Conservation (phyloP, 2,329 filamentous ascomycete genomes). For the Claviceps arundinis region DNA sequence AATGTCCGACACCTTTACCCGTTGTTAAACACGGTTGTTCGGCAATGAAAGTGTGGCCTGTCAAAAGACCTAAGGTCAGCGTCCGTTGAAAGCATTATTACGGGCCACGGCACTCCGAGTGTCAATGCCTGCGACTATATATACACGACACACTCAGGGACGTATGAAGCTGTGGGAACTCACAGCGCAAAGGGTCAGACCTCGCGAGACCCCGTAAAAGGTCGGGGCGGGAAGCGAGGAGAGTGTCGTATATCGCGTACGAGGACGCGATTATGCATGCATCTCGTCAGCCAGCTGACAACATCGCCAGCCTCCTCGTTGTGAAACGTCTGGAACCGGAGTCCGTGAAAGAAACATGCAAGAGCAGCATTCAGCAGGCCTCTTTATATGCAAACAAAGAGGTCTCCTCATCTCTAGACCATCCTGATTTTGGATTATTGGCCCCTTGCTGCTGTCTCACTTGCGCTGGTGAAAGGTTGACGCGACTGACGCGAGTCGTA, state of each 20-base stretch:
- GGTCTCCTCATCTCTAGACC: too few relatives aligned
- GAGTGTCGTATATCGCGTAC: slow-evolving; percentile 54
- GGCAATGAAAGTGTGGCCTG: slow-evolving; percentile 44
- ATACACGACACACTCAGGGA: not conserved
- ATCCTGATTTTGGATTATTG: too few relatives aligned
- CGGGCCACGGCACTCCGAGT: not conserved
- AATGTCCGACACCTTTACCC: slow-evolving; percentile 19
- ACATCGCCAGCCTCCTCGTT: slow-evolving; percentile 56
- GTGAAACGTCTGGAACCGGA: slow-evolving; percentile 44
- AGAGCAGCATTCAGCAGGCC: too few relatives aligned
- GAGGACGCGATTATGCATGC: slow-evolving; percentile 54
- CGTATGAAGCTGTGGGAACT: slow-evolving; percentile 13
- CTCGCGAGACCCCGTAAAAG: slow-evolving; percentile 48
- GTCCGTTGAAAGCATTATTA: not conserved
- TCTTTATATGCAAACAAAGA: too few relatives aligned
- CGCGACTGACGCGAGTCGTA: too few relatives aligned
- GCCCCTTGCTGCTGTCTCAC: too few relatives aligned
- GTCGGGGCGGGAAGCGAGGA: slow-evolving; percentile 50
- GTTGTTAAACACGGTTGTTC: slow-evolving; percentile 41
- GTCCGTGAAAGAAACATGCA: not conserved
- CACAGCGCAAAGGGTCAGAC: slow-evolving; percentile 50
- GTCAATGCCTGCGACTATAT: not conserved
- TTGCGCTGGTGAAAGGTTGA: too few relatives aligned
- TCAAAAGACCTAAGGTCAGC: not conserved
- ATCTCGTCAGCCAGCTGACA: slow-evolving; percentile 50